These are phyloP conservation scores for Russula earlei DNA, from an alignment of 768 basidiomycete genomes.

Conservation along the genomic window DNA sequence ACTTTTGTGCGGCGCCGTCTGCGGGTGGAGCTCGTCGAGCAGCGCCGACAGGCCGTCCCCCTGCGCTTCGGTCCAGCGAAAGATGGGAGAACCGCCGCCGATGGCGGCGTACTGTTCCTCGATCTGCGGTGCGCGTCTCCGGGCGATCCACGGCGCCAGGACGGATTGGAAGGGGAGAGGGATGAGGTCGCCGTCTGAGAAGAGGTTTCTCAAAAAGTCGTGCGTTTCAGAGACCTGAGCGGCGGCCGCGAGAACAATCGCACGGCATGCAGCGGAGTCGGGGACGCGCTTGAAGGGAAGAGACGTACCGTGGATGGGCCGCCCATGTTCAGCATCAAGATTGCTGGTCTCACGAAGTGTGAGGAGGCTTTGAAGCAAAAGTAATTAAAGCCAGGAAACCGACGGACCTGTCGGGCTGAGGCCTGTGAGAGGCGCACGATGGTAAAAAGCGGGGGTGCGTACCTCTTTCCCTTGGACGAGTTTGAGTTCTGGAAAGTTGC, in stretches of 20 bases:
- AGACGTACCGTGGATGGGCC: slow-evolving; percentile 79
- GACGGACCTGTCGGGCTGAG: slow-evolving; percentile 19
- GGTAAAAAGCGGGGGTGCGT: not conserved
- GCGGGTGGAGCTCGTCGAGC: slow-evolving; percentile 90
- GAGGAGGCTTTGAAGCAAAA: not conserved
- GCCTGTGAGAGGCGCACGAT: slow-evolving; percentile 2
- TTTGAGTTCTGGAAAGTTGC: slow-evolving; percentile 11
- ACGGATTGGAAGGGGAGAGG: slow-evolving; percentile 87
- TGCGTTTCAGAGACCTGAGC: slow-evolving; percentile 84
- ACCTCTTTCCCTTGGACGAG: slow-evolving; percentile 12
- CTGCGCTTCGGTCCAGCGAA: slow-evolving; percentile 80
- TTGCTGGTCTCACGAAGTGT: slow-evolving; percentile 35
- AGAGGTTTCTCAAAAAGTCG: slow-evolving; percentile 86
- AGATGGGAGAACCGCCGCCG: slow-evolving; percentile 94
- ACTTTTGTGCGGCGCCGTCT: slow-evolving; percentile 88
- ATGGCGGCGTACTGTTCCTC: slow-evolving; percentile 92
- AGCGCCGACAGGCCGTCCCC: slow-evolving; percentile 84
- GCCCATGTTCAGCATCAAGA: slow-evolving; percentile 99
- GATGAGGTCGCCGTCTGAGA: slow-evolving; percentile 88
- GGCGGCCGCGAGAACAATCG: slow-evolving; percentile 13
- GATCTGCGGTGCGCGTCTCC: slow-evolving; percentile 82
- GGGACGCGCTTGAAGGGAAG: not conserved
- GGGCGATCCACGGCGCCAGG: slow-evolving; percentile 83
- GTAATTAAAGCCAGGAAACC: too few species aligned
- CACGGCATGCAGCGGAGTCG: not conserved